A percentile compares a stretch with the other conserved stretches of the same genome.
Evolutionary conservation across 2,329 filamentous ascomycete species (phyloP).

Genomic region (Teratosphaeria destructans): DNA sequence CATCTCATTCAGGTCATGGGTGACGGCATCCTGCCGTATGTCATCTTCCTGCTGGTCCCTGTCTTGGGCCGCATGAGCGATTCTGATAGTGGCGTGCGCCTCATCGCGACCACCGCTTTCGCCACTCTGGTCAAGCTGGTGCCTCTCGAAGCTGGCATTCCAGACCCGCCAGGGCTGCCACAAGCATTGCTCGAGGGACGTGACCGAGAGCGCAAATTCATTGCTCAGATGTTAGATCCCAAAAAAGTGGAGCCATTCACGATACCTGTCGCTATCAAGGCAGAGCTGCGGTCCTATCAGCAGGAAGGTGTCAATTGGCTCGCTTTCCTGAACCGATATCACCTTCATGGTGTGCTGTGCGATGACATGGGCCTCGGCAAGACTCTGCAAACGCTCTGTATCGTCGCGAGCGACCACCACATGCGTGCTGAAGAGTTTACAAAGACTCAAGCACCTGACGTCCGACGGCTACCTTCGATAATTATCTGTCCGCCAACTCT

Average conservation of each 20-base stretch:
- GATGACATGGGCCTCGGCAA: constrained; percentile 99
- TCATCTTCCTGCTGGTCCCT: constrained; percentile 96
- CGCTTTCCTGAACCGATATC: constrained; percentile 94
- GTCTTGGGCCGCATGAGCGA: constrained; percentile 97
- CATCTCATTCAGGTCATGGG: constrained; percentile 98
- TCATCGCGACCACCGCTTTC: constrained; percentile 93
- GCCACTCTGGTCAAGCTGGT: constrained; percentile 95
- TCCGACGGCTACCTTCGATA: constrained; percentile 71
- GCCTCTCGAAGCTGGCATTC: constrained; percentile 91
- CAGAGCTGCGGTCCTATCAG: constrained; percentile 90
- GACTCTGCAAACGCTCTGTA: constrained; percentile 92
- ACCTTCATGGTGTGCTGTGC: constrained; percentile 94
- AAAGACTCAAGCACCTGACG: constrained; percentile 68
- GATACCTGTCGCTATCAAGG: constrained; percentile 94
- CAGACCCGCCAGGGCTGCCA: constrained; percentile 87
- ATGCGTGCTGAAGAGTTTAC: constrained; percentile 81
- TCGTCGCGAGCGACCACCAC: constrained; percentile 95
- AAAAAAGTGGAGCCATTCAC: constrained; percentile 93
- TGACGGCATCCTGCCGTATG: constrained; percentile 87
- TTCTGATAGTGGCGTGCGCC: constrained; percentile 86
- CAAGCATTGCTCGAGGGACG: constrained; percentile 78
- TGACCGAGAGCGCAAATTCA: constrained; percentile 91
- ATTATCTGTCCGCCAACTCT: constrained; percentile 94
- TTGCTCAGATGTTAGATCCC: constrained; percentile 87
- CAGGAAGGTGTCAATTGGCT: constrained; percentile 99